These are phyloP conservation scores for Orbilia javanica DNA, from an alignment of 2,329 filamentous ascomycete genomes.

Conservation along the genomic window DNA sequence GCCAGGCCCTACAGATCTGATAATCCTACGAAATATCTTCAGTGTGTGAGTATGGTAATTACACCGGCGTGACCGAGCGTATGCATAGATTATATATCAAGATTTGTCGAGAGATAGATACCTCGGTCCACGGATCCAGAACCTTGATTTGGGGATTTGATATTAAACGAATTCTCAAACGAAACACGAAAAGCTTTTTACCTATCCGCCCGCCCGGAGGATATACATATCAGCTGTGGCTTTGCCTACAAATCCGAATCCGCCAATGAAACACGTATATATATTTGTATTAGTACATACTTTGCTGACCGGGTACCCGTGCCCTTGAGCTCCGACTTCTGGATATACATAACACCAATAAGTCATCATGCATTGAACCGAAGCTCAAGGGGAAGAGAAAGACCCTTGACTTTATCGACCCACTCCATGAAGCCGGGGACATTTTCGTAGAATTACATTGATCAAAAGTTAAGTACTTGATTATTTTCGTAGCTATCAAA, in stretches of 20 bases:
- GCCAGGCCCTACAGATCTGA: too few relatives aligned
- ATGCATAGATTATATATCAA: not conserved
- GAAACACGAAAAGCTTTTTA: not conserved
- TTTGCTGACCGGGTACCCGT: not conserved
- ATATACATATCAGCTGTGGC: not conserved
- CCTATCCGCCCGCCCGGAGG: not conserved
- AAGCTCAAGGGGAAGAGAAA: not conserved
- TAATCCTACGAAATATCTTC: too few relatives aligned
- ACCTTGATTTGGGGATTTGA: not conserved
- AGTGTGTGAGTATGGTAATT: too few relatives aligned
- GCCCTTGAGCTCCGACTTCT: not conserved
- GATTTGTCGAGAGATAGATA: not conserved
- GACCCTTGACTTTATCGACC: slow-evolving; percentile 1
- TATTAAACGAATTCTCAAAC: too few relatives aligned
- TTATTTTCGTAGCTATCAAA: too few relatives aligned
- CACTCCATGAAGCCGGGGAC: not conserved
- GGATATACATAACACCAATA: not conserved
- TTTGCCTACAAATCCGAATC: not conserved
- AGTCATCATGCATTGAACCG: not conserved
- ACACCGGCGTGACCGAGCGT: too few relatives aligned
- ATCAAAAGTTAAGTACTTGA: not conserved
- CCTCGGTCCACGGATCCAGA: not conserved
- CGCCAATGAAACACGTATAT: not conserved
- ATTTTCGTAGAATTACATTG: not conserved
- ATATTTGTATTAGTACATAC: not conserved